Conservation (phyloP, 1,139 yeast genomes). For the Geotrichum siamense region DNA sequence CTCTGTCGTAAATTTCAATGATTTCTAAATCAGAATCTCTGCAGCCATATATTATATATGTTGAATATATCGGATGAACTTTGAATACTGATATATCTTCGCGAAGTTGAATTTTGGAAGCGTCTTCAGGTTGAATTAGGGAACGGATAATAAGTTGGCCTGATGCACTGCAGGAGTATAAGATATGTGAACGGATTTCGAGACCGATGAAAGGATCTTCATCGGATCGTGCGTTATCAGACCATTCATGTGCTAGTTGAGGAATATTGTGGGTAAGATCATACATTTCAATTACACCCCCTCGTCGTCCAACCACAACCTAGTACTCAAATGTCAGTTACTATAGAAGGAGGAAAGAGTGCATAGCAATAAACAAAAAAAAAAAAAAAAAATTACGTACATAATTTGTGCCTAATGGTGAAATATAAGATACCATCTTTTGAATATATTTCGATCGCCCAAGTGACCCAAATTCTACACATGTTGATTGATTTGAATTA, state of each 20-base stretch:
- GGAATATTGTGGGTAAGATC: slow-evolving; percentile 24
- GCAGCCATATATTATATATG: slow-evolving; percentile 40
- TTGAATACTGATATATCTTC: slow-evolving; percentile 39
- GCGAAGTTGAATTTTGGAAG: slow-evolving; percentile 24
- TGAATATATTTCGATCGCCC: slow-evolving; percentile 31
- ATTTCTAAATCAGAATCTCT: slow-evolving; percentile 40
- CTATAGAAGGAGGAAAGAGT: too few species aligned
- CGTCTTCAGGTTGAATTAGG: slow-evolving; percentile 34
- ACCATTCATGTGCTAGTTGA: slow-evolving; percentile 35
- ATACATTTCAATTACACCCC: slow-evolving; percentile 32
- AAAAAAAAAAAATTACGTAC: slow-evolving; percentile 25
- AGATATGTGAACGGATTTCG: slow-evolving; percentile 31
- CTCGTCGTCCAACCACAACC: slow-evolving; percentile 33
- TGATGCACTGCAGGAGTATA: slow-evolving; percentile 42
- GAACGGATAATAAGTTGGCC: slow-evolving; percentile 45
- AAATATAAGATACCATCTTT: slow-evolving; percentile 24
- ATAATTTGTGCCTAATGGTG: slow-evolving; percentile 21
- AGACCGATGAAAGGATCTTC: slow-evolving; percentile 35
- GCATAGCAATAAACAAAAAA: too few species aligned
- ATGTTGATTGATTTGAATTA: slow-evolving; percentile 20
- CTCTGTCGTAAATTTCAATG: slow-evolving; percentile 17
- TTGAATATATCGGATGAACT: slow-evolving; percentile 30
- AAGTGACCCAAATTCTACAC: slow-evolving; percentile 25
- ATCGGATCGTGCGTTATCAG: slow-evolving; percentile 26
- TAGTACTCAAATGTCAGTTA: slow-evolving; percentile 14